Evolutionary conservation across 805 yeast genomes (phyloP), one percentile per base, ranked within the genome.

Genomic region (Nakazawaea ambrosiae): DNA sequence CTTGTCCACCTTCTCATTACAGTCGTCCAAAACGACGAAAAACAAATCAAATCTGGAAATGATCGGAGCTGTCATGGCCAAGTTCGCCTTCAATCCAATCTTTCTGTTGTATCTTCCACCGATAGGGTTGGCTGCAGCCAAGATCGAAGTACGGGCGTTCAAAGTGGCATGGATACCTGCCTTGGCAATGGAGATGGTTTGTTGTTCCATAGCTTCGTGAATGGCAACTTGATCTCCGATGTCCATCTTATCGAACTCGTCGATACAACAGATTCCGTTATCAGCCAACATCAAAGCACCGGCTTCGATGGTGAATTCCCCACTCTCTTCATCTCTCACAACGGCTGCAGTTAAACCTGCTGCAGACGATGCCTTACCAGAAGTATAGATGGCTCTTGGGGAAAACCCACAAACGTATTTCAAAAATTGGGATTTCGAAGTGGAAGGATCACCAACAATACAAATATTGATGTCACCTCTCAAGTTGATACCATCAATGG

Each of bases 121-220:
- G 40, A 92, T 77, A 17, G 98, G 98, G 58, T 92, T 92, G 1
- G 98, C 98, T n/a, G 98, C 97, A 0, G 98, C 98, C 34, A 92
- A 63, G 49, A 92, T 92, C 0, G 97, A 87, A 0, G 98, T 87
- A 53, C 98, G 74, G 1, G 98, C 98, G 58, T 92, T 92, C 51
- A 92, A 66, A 1, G 98, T 92, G 2, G 98, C 97, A 54, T 92
- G 97, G 46, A 92, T 92, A 54, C 98, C 98, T 1, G 98, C 98
- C 58, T 92, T 92, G 9, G 98, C 97, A 53, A 92, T 92, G 12
- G 97, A 89, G 48, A 92, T 92, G 0, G 98, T 92, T 61, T 92
- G 98, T 63, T 92, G 98, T 70, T 92, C 98, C 98, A 92, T 92
- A 18, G 97, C 98, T 65, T 92, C 98, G 64, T 92, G 98, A 65